Evolutionary conservation across 257 asterid genomes (phyloP), one percentile per base, ranked within the genome.

Genomic region (Paulownia fortunei): DNA sequence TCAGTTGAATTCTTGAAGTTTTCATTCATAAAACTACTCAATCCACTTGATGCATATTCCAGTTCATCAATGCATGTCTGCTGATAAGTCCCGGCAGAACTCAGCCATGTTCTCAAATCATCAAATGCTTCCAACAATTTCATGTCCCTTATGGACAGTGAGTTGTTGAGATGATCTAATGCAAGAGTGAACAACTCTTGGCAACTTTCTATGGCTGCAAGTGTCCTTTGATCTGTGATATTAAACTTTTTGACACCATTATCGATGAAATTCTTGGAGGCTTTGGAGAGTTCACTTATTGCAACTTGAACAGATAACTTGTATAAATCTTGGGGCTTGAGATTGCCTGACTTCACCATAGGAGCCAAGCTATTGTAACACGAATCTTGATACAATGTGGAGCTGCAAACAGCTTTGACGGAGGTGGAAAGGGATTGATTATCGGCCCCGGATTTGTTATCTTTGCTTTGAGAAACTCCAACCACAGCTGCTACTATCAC

Each of bases 41-140:
- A 32, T 34, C 21, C 76, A 0, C 36, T 24, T 1, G 86, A 63
- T 2, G 68, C 76, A 24, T 21, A 58, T 5, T 75, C 83, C 19
- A 94, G 42, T 2, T 87, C 93, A 27, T 90, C 97, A 0, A 90
- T 60, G 85, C 98, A 94, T 3, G 98, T 92, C 19, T 90, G 85
- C 54, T 85, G 97, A 62, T 82, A 90, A 8, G 98, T 90, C 27
- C 88, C 93, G 0, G 98, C 92, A 3, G 98, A 86, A 61, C 97
- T 94, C 52, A 94, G 76, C 98, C 98, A 94, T 0, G 97, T 94
- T 24, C 80, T 60, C 52, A 94, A 46, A 80, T 92, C 97, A 12
- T 68, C 85, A 0, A 90, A 78, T 4, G 77, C 84, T 11, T 85
- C 82, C 1, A 51, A 11, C 44, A 86, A 23, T 0, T 85, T 81